Evolutionary conservation across 148 eudicot genomes (phyloP).

Genomic region (Rhododendron kiyosumense): DNA sequence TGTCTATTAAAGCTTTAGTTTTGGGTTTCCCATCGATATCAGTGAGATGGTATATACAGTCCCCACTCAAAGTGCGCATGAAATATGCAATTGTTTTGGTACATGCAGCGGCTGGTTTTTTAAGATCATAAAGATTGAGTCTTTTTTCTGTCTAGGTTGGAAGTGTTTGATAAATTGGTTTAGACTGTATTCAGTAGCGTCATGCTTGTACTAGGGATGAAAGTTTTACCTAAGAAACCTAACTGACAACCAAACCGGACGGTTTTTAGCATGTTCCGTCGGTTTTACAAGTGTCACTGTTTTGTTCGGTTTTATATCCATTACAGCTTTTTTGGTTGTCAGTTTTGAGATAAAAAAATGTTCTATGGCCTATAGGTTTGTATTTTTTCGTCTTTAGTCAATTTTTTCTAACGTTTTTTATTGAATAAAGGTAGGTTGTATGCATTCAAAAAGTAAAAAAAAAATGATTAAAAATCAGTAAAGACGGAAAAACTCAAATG

Average conservation of each 20-base stretch:
- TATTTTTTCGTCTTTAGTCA: background rate
- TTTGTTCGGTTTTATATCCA: no score
- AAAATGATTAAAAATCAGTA: background rate
- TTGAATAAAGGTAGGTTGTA: no score
- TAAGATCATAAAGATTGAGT: background rate
- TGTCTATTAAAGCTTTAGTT: background rate
- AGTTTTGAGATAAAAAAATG: background rate
- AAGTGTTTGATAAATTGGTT: background rate
- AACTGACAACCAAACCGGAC: no score
- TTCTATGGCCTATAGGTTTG: background rate
- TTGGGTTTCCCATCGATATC: background rate
- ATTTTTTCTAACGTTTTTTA: no score
- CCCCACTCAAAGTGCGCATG: no score
- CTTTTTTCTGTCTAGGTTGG: background rate
- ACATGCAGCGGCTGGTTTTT: background rate
- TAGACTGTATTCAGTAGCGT: background rate
- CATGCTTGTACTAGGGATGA: background rate
- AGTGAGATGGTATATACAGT: background rate
- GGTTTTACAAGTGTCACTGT: background rate
- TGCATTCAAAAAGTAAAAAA: no score
- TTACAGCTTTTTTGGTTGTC: background rate
- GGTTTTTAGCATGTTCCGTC: background rate
- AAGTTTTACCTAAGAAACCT: no score
- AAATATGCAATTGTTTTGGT: no score
- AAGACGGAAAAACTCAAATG: background rate